Conservation (phyloP, 2,329 filamentous ascomycete species). For the Blastomyces percursus region DNA sequence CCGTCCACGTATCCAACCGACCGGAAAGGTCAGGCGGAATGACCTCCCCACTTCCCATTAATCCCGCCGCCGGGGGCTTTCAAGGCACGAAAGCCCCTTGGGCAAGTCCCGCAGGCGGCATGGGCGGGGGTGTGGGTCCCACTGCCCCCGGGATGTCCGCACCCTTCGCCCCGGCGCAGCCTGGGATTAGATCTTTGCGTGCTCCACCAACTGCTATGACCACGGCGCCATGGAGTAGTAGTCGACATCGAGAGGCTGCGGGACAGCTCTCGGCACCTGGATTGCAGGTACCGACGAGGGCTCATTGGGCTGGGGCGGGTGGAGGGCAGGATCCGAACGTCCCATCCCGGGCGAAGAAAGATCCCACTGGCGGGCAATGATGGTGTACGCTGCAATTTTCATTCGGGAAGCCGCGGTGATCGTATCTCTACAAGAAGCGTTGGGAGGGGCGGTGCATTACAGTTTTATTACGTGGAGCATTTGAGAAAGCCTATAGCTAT, state of each 20-base stretch:
- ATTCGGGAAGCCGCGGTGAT: background rate
- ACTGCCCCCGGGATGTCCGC: conserved; percentile 17
- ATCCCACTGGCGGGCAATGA: background rate
- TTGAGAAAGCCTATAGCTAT: background rate
- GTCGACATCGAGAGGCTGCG: conserved; percentile 10
- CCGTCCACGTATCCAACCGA: conserved; percentile 41
- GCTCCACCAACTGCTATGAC: conserved; percentile 17
- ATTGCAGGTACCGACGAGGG: background rate
- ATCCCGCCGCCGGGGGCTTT: conserved; percentile 13
- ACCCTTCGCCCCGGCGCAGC: conserved; percentile 20
- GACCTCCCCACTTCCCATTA: background rate
- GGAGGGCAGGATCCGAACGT: background rate
- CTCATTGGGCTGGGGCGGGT: conserved; percentile 9
- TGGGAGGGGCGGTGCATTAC: too few species aligned
- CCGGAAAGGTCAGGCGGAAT: conserved; percentile 6
- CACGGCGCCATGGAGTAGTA: conserved; percentile 31
- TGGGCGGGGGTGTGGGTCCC: conserved; percentile 14
- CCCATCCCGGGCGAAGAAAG: background rate
- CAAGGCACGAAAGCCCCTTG: conserved; percentile 28
- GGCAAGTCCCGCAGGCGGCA: conserved; percentile 18
- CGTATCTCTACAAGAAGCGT: background rate
- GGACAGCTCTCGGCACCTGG: background rate
- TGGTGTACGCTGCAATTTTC: background rate
- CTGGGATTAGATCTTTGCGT: conserved; percentile 2
- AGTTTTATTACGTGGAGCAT: background rate